Percentiles rank a stretch among this genome's conserved stretches.
Conservation (phyloP, 768 basidiomycete species). For the Porphyrellus cyaneotinctus region DNA sequence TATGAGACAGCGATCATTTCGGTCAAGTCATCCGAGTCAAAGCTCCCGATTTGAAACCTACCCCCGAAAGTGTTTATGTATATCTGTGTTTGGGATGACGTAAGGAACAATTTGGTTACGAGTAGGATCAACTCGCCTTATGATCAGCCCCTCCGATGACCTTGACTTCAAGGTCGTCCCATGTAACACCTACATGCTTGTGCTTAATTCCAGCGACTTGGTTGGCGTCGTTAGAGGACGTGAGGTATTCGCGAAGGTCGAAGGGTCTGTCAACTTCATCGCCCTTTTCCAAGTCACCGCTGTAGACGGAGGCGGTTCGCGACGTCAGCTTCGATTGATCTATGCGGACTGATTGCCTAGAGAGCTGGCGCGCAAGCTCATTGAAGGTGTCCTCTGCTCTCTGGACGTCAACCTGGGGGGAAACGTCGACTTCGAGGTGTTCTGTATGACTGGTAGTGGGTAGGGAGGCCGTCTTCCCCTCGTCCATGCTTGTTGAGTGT, state of each 20-base stretch:
- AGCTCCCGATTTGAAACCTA: slow-evolving; percentile 27
- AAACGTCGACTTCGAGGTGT: too few species aligned
- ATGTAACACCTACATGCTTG: slow-evolving; percentile 73
- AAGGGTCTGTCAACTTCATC: slow-evolving; percentile 37
- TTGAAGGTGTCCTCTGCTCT: too few species aligned
- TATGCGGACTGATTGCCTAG: slow-evolving; percentile 7
- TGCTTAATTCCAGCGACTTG: slow-evolving; percentile 64
- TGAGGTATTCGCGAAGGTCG: slow-evolving; percentile 65
- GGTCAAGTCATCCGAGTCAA: not conserved
- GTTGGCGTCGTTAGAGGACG: slow-evolving; percentile 61
- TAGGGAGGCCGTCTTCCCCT: too few species aligned
- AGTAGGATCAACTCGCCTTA: slow-evolving; percentile 42
- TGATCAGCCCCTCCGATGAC: slow-evolving; percentile 51
- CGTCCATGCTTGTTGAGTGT: too few species aligned
- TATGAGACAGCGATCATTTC: slow-evolving; percentile 16
- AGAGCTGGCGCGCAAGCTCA: slow-evolving; percentile 5
- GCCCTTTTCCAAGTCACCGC: slow-evolving; percentile 41
- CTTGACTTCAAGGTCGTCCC: slow-evolving; percentile 65
- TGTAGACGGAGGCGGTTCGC: slow-evolving; percentile 23
- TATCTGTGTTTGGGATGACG: slow-evolving; percentile 28
- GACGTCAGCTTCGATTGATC: slow-evolving; percentile 19
- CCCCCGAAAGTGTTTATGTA: slow-evolving; percentile 60
- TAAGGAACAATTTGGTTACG: not conserved
- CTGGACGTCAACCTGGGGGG: too few species aligned
- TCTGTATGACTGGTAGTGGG: too few species aligned